Base-by-base conservation (phyloP, 1,139 yeast species). In the Debaryomyces fabryi region DNA sequence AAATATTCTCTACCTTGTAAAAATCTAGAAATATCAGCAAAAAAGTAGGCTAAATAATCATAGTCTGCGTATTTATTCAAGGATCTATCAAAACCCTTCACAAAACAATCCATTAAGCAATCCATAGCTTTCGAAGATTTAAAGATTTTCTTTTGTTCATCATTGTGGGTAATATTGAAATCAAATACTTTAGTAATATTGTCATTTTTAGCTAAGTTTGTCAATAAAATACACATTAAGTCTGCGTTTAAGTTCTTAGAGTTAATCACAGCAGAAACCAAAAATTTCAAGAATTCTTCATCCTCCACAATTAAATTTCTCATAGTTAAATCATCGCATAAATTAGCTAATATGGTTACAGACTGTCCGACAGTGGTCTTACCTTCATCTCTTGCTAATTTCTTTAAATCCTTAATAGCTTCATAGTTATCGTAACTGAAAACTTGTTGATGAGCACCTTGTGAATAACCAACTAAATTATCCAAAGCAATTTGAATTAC, bases 41-140 rank as follows among this genome's bases (percentile, higher is more conserved):
- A 92, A 65, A 90, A 89, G 65, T 86, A 91, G 0, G 97, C 80
- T 55, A 93, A 74, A 62, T 89, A 92, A 65, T 92, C 97, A 59
- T 70, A 93, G 56, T 82, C 80, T 4, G 96, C 96, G 58, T 74
- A 78, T 58, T 78, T 78, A 68, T 89, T 91, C 50, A 89, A 73
- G 13, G 82, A 69, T 63, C 91, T 76, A 56, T 87, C 92, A 44
- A 79, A 74, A 5, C 97, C 97, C 62, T 88, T 88, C 42, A 91
- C 97, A 65, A 91, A 92, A 62, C 95, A 85, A 68, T 90, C 96
- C 85, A 91, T 81, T 40, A 92, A 74, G 65, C 95, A 87, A 62
- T 89, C 96, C 69, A 90, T 77, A n/a, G 83, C 83, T 36, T 72
- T 75, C 9, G 61, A 61, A 49, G 92, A 84, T 56, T 76, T 76